Base-by-base conservation (phyloP, 768 basidiomycete species). In the Daedalea quercina region DNA sequence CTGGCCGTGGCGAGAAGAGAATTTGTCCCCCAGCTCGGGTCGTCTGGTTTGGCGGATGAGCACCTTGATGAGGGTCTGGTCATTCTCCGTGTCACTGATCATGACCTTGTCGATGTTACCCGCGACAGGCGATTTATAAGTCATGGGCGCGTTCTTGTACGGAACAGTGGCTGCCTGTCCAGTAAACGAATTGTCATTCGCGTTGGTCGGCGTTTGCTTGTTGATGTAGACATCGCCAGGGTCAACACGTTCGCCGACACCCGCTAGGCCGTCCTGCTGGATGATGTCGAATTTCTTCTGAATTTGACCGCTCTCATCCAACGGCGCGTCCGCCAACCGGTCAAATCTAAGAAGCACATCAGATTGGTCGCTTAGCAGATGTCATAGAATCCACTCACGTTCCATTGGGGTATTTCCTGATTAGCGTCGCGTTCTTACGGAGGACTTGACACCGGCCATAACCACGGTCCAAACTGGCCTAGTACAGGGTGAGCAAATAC, bases 391-490 rank as follows among this genome's bases (percentile, higher is more conserved):
- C 17, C 0, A 87, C 93, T 71, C 67, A 93, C 86, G 95, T 93
- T 68, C 94, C 94, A 66, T 98, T 99, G 34, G 94, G 88, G 70
- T 97, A 98, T 70, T 92, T 94, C 61, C 93, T 84, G 60, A 99
- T 86, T 47, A 96, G 81, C 3, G 95, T 94, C 11, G 87, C 81
- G 61, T 96, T 93, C 72, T 99, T 99, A 57, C 95, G 84, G 66
- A 98, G 74, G 4, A 99, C 96, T 71, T 99, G 96, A 69, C 95
- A 98, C 54, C 96, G 77, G 44, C 96, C 96, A 65, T 97, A 99
- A 1, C 96, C 96, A 50, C 96, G 85, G 73, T 99, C 96, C 53
- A 98, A 75, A 68, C 92, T 94, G 4, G 95, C 93, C 88, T 94
- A 59, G 35, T n/a, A 44, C 6, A 17, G 41, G n/a, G 40, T 33